phyloP scores from a whole-genome alignment of 1,284 basidiomycete species.

The Heterobasidion parviporum region DNA sequence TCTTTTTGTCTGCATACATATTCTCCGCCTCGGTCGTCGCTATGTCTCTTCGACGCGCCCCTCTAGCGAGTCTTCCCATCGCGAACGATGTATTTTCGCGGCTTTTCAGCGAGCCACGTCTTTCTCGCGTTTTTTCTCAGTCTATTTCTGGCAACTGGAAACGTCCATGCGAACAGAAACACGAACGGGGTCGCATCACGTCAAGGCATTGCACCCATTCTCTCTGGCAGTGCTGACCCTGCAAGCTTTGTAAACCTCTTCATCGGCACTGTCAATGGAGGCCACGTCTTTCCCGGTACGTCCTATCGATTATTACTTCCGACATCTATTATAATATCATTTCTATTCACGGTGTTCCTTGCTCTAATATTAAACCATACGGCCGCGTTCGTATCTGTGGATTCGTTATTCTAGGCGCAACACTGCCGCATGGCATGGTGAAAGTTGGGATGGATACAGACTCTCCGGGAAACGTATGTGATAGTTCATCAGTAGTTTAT shows the following conservation, averaged over 20 bases:
- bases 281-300: conserved; percentile 55
- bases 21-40: too few relatives aligned
- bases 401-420: conserved; percentile 37
- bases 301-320: background rate
- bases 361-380: background rate
- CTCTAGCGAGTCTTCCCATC: too few relatives aligned
- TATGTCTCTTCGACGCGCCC: too few relatives aligned
- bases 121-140: too few relatives aligned
- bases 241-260: conserved; percentile 37
- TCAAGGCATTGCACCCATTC: too few relatives aligned
- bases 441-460: conserved; percentile 61
- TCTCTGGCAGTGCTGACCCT: background rate
- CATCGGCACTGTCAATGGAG: conserved; percentile 50
- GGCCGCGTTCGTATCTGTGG: background rate
- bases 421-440: conserved; percentile 59
- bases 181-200: too few relatives aligned
- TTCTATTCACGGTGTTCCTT: background rate
- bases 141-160: too few relatives aligned
- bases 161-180: too few relatives aligned
- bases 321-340: too few relatives aligned
- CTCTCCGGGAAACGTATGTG: conserved; percentile 31
- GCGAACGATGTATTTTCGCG: too few relatives aligned
- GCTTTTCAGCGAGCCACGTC: too few relatives aligned
- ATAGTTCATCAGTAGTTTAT: background rate
- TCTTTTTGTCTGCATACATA: background rate